Evolutionary conservation across 805 yeast genomes (phyloP).

Genomic region (Hanseniaspora occidentalis): DNA sequence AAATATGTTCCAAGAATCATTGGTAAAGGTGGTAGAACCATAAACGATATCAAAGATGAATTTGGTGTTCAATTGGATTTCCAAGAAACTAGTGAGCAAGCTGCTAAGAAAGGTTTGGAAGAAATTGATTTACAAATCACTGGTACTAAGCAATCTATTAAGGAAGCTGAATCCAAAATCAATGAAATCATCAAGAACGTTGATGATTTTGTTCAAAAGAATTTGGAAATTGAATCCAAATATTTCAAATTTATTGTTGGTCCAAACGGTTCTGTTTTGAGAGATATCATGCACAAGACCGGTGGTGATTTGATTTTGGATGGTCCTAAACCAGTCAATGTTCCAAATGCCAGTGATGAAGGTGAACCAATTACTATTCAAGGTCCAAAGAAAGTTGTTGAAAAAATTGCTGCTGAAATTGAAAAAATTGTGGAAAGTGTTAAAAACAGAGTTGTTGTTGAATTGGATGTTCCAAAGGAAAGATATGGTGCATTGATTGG

Average conservation of each 20-base stretch:
- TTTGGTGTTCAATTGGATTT: slow-evolving; percentile 41
- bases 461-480: slow-evolving; percentile 49
- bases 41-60: slow-evolving; percentile 64
- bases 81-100: slow-evolving; percentile 27
- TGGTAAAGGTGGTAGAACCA: slow-evolving; percentile 78
- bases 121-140: slow-evolving; percentile 53
- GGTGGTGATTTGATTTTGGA: slow-evolving; percentile 46
- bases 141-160: slow-evolving; percentile 68
- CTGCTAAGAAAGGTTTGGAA: slow-evolving; percentile 34
- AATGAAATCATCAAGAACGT: slow-evolving; percentile 50
- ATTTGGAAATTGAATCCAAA: slow-evolving; percentile 57
- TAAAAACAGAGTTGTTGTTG: slow-evolving; percentile 45
- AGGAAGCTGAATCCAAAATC: slow-evolving; percentile 55
- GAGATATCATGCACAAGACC: slow-evolving; percentile 63
- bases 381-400: slow-evolving; percentile 70
- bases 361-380: slow-evolving; percentile 43
- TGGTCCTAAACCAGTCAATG: slow-evolving; percentile 29
- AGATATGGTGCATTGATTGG: slow-evolving; percentile 74
- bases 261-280: slow-evolving; percentile 58
- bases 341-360: slow-evolving; percentile 59
- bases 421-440: slow-evolving; percentile 48
- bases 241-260: slow-evolving; percentile 72
- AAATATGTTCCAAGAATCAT: slow-evolving; percentile 74
- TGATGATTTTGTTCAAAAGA: slow-evolving; percentile 45
- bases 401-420: slow-evolving; percentile 49